phyloP scores from a whole-genome alignment of 805 yeast species.

The Spathaspora gorwiae region DNA sequence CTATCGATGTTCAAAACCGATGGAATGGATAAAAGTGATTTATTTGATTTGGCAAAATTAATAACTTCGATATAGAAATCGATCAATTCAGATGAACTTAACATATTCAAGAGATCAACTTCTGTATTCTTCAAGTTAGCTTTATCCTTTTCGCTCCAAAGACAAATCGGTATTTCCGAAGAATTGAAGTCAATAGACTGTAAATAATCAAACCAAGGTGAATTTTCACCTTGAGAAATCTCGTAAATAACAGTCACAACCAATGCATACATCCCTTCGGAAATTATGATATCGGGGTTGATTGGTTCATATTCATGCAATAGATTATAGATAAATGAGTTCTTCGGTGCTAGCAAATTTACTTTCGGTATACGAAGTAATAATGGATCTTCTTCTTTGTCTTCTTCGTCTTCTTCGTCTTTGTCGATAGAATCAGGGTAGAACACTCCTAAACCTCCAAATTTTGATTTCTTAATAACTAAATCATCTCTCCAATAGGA shows the following conservation, averaged over 20 bases:
- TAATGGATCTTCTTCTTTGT: conserved; percentile 6
- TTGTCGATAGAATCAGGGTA: conserved; percentile 26
- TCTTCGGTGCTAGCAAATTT: conserved; percentile 53
- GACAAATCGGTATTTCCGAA: conserved; percentile 50
- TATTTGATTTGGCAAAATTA: conserved; percentile 34
- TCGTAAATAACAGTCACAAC: conserved; percentile 74
- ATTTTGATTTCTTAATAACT: conserved; percentile 40
- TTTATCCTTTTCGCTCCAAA: conserved; percentile 57
- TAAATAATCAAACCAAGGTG: conserved; percentile 81
- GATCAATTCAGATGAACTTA: conserved; percentile 44
- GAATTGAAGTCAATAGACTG: conserved; percentile 42
- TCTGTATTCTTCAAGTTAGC: conserved; percentile 55
- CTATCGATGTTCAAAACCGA: conserved; percentile 19
- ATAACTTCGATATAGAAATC: conserved; percentile 36
- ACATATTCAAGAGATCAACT: conserved; percentile 53
- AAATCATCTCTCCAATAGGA: conserved; percentile 53
- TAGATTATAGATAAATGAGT: conserved; percentile 61
- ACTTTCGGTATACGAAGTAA: conserved; percentile 60
- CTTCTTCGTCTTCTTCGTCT: conserved; percentile 21
- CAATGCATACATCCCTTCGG: conserved; percentile 58
- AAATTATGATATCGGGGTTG: conserved; percentile 30
- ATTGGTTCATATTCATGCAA: conserved; percentile 45
- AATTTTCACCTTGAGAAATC: conserved; percentile 41
- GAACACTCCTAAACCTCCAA: conserved; percentile 71
- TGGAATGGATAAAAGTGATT: conserved; percentile 31